phyloP scores from a whole-genome alignment of 176 grass and related monocot genomes.

The Carex scoparia region DNA sequence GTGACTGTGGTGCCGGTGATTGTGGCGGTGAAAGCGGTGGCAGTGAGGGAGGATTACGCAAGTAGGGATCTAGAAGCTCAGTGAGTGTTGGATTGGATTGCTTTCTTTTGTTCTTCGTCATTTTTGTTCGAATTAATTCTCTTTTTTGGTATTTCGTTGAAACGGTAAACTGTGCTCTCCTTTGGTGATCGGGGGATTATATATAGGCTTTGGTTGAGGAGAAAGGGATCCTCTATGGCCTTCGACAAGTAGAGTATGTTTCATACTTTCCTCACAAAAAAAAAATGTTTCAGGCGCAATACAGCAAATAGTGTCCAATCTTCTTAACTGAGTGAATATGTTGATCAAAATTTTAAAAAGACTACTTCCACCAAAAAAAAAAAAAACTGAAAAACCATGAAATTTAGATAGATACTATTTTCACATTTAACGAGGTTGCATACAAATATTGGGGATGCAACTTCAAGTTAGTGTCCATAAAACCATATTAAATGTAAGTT shows the following conservation, averaged over 20 bases:
- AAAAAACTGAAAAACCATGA: too few relatives aligned
- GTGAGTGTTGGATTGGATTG: conserved; percentile 4
- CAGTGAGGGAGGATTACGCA: conserved; percentile 14
- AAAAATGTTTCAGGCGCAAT: not conserved
- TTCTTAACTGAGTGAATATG: too few relatives aligned
- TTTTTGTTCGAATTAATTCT: not conserved
- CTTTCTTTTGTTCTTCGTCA: not conserved
- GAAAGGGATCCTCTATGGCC: not conserved
- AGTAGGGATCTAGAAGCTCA: not conserved
- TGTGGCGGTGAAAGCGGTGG: not conserved
- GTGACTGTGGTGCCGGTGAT: not conserved
- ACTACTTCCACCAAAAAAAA: too few relatives aligned
- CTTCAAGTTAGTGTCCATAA: too few relatives aligned
- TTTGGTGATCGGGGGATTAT: not conserved
- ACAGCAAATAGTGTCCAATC: too few relatives aligned
- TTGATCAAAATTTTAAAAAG: too few relatives aligned
- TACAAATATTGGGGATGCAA: too few relatives aligned
- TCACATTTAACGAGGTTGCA: too few relatives aligned
- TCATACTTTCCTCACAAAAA: not conserved
- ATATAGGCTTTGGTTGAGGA: not conserved
- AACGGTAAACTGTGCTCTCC: not conserved
- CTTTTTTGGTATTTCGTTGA: not conserved
- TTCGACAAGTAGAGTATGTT: too few relatives aligned
- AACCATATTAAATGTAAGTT: too few relatives aligned
- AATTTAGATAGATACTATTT: too few relatives aligned